Evolutionary conservation across 2,329 filamentous ascomycete species (phyloP), one percentile per base, ranked within the genome.

Genomic region (Sporothrix brunneoviolacea): DNA sequence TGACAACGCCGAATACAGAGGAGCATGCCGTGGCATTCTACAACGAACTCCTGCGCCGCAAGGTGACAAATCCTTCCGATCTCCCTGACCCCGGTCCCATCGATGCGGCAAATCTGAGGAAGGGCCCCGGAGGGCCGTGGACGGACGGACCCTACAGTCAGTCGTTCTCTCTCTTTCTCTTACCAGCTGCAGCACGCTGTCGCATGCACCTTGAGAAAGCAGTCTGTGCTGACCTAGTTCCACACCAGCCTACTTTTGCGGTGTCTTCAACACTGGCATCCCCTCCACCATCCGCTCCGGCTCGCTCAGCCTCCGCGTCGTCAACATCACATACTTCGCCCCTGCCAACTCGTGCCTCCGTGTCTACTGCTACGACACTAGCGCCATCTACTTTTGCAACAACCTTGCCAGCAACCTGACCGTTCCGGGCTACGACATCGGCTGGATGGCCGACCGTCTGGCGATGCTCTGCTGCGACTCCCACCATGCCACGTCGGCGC

Each of bases 341-440:
- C 28, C 39, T 2, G 13, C 51, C 2, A 5, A 18, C n/a, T 7
- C 33, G 16, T 58, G 56, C 32, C 36, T 42, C 8, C 56, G 56
- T 27, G 55, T 53, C 21, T 57, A 48, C 42, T 58, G 56, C 48
- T 42, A 38, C 27, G 55, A 55, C 48, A 58, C 56, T 4, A 54
- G 42, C 22, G 56, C 54, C 28, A 37, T 55, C 21, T 58, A 58
- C 21, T 48, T 51, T 7, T 58, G 56, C 51, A 55, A 52, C 15
- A n/a, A 52, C 39, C 13, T 4, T 10, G 2, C n/a, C 32, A 5
- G 10, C 19, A 27, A 27, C n/a, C 39, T 38, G 8, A 24, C 33
- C 9, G 21, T 55, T 1, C 15, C 37, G 10, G 51, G 51, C 41
- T 24, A 39, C 39, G 36, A 52, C 36, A 28, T 58, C 21, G 56